Evolutionary conservation across 345 rosid genomes (phyloP), one percentile per base, ranked within the genome.

Genomic region (Hypericum perforatum): DNA sequence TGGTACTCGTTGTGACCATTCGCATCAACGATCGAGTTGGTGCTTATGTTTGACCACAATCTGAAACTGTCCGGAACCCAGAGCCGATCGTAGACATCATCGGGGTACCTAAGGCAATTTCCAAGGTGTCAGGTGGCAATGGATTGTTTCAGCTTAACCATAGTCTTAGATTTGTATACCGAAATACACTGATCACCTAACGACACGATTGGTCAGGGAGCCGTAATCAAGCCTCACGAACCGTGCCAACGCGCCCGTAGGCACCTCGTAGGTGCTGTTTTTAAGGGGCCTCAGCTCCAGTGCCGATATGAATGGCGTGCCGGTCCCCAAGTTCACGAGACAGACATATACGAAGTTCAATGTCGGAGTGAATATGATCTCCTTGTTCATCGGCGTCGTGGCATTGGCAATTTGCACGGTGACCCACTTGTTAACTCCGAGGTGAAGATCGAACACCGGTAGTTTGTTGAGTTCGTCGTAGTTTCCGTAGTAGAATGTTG

Each of bases 261-360:
- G n/a, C n/a, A n/a, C n/a, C n/a, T 40, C 29, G 16, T 55, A 62
- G 7, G 57, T 16, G 0, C 2, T 16, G 32, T 42, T 57, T 6
- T 13, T 40, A 38, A 62, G 6, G 11, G 53, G 63, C 57, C 72
- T 68, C 2, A 68, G 48, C 37, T 68, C 72, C 49, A 68, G 39
- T 16, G 16, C 16, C 7, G 72, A 68, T 16, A 61, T 67, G 37
- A 73, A 67, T 14, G 81, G 81, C 3, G 63, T 67, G 10, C 81
- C 78, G 0, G 39, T 43, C 4, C 74, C 78, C 5, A 66, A 73
- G 48, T 77, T 65, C 7, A 61, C 78, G 14, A 73, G 67, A 58
- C 82, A 77, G 11, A 77, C 61, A 56, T 44, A 36, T 10, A 62
- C 57, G 2, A 40, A 56, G 44, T 63, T 65, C 37, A 22, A 32